Evolutionary conservation across 495 filamentous ascomycete species (phyloP).

Genomic region (Annulohypoxylon moriforme): DNA sequence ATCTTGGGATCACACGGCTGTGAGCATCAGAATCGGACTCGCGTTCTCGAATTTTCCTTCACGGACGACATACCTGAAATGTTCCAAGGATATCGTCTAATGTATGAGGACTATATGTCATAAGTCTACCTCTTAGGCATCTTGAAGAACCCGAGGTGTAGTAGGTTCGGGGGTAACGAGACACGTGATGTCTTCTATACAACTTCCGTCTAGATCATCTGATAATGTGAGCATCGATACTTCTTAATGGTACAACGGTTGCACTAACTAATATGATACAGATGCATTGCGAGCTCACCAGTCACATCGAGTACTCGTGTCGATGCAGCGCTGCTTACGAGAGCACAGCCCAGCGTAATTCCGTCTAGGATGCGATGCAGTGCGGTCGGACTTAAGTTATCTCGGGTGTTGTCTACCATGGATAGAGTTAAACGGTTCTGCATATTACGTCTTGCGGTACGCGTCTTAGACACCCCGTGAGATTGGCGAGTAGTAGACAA

Average conservation of each 20-base stretch:
- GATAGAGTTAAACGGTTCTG: constrained; percentile 17
- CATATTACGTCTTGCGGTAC: constrained; percentile 30
- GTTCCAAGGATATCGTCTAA: not conserved
- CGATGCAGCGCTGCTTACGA: constrained; percentile 38
- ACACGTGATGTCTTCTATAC: constrained; percentile 28
- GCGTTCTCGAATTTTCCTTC: not conserved
- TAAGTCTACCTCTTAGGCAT: not conserved
- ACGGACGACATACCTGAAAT: not conserved
- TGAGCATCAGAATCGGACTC: constrained; percentile 4
- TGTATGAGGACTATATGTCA: not conserved
- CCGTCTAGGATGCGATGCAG: constrained; percentile 11
- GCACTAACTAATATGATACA: constrained; percentile 26
- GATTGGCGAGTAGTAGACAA: constrained; percentile 20
- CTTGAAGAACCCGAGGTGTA: constrained; percentile 4
- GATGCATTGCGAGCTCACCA: constrained; percentile 17
- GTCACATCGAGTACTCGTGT: constrained; percentile 28
- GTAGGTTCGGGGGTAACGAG: not conserved
- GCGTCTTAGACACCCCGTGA: constrained; percentile 17
- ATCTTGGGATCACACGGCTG: not conserved
- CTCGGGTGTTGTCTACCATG: constrained; percentile 1
- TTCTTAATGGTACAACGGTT: constrained; percentile 9
- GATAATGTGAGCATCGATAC: constrained; percentile 10
- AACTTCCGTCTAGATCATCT: constrained; percentile 7
- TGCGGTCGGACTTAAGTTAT: constrained; percentile 14
- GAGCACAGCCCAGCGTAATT: constrained; percentile 24